A percentile compares a stretch with the other conserved stretches of the same genome.
phyloP scores from a whole-genome alignment of 176 grass and related monocot species.

The Microstegium vimineum region DNA sequence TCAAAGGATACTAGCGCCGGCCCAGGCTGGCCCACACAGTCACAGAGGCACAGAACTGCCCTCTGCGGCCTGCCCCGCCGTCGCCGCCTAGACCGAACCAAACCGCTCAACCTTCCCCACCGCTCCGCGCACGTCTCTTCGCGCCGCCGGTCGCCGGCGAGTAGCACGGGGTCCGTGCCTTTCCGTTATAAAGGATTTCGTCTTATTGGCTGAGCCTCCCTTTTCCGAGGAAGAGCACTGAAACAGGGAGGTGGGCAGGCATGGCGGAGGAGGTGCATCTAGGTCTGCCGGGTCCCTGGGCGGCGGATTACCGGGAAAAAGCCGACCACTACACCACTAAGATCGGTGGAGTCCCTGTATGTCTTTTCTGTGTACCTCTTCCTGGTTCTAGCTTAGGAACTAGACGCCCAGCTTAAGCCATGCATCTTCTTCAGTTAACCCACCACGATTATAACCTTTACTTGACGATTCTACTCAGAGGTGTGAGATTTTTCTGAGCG shows the following conservation, averaged over 20 bases:
- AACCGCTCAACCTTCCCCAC: too few relatives aligned
- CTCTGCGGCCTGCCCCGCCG: neutral
- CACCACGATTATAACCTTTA: neutral
- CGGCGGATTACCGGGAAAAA: slow-evolving; percentile 68
- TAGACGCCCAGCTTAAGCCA: neutral
- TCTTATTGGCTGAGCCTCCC: neutral
- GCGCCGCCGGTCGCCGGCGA: neutral
- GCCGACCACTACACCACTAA: slow-evolving; percentile 95
- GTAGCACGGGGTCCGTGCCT: neutral
- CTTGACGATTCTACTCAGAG: neutral
- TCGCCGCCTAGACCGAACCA: neutral
- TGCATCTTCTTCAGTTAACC: neutral
- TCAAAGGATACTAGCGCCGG: too few relatives aligned
- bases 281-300: slow-evolving; percentile 80
- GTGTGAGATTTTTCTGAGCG: neutral
- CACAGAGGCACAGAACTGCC: too few relatives aligned
- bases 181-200: neutral
- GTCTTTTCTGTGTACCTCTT: neutral
- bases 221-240: neutral
- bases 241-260: neutral
- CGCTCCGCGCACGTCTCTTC: neutral
- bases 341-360: slow-evolving; percentile 75
- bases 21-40: too few relatives aligned
- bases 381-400: neutral
- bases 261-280: slow-evolving; percentile 64